These are phyloP conservation scores for Nepenthes mirabilis DNA, from an alignment of 148 eudicot species.

Conservation along the genomic window DNA sequence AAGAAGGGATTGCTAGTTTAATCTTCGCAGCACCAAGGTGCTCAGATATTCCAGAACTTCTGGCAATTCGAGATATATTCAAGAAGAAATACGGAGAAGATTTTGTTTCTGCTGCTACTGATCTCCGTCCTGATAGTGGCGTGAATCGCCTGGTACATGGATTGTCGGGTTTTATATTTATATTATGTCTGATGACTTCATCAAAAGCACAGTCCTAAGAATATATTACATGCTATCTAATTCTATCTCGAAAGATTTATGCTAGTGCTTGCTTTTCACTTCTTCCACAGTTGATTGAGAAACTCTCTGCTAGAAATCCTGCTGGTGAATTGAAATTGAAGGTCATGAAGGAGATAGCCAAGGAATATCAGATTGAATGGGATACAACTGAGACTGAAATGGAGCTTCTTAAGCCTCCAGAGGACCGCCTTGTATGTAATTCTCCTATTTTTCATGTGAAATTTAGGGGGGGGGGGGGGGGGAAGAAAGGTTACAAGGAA, in stretches of 20 bases:
- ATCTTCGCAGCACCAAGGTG: constrained; percentile 91
- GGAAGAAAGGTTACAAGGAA: not conserved
- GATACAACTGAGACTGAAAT: constrained; percentile 68
- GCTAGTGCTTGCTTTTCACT: not conserved
- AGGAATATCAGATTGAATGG: constrained; percentile 89
- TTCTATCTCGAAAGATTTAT: not conserved
- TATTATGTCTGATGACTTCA: not conserved
- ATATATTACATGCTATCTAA: not conserved
- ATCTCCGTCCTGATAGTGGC: constrained; percentile 83
- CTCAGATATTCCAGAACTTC: constrained; percentile 85
- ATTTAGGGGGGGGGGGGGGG: not conserved
- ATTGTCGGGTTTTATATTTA: not conserved
- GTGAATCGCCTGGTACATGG: constrained; percentile 80
- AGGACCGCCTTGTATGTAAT: constrained; percentile 60
- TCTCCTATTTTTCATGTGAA: constrained; percentile 6
- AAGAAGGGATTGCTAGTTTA: constrained; percentile 81
- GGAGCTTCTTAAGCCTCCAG: constrained; percentile 89
- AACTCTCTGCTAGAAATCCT: constrained; percentile 30
- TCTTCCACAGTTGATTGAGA: constrained; percentile 25
- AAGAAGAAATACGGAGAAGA: constrained; percentile 88
- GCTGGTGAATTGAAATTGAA: constrained; percentile 34
- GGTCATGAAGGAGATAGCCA: constrained; percentile 91
- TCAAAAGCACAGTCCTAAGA: not conserved
- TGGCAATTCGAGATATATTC: constrained; percentile 65
- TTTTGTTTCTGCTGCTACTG: constrained; percentile 87